Conservation (phyloP, 352 stramenopile species). For the Phytophthora agathidicida region DNA sequence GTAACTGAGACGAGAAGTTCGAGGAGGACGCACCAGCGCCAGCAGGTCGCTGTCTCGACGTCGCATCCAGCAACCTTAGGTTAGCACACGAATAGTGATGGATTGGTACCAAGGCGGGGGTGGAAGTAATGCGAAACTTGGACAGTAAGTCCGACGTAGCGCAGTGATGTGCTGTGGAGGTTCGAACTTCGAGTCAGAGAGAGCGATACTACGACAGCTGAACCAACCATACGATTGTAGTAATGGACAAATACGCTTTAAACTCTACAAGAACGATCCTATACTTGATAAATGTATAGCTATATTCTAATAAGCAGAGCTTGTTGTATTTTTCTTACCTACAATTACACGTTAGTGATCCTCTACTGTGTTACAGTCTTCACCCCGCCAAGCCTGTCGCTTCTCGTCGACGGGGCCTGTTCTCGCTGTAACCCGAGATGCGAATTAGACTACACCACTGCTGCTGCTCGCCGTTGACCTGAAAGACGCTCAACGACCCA, state of each 20-base stretch:
- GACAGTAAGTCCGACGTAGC: conserved; percentile 17
- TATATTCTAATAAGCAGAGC: too few relatives aligned
- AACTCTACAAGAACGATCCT: too few relatives aligned
- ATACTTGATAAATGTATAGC: too few relatives aligned
- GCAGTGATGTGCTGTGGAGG: too few relatives aligned
- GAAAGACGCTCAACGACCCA: too few relatives aligned
- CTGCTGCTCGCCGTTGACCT: too few relatives aligned
- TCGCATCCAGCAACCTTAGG: conserved; percentile 22
- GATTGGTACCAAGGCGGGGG: not conserved
- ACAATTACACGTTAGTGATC: conserved; percentile 16
- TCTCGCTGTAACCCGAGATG: too few relatives aligned
- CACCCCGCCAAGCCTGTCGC: too few relatives aligned
- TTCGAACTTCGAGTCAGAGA: conserved; percentile 18
- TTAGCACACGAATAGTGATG: too few relatives aligned
- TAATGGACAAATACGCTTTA: conserved; percentile 3
- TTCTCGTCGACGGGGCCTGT: too few relatives aligned
- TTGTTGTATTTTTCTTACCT: conserved; percentile 2
- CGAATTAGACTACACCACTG: too few relatives aligned
- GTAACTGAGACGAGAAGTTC: conserved; percentile 20
- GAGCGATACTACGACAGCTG: conserved; percentile 13
- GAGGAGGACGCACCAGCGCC: conserved; percentile 11
- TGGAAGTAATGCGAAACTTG: conserved; percentile 13
- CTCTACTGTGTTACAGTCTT: too few relatives aligned
- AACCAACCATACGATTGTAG: not conserved
- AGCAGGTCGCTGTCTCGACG: conserved; percentile 40